Base-by-base conservation (phyloP, 768 basidiomycete species). In the Boletus pseudo-olivaceus region DNA sequence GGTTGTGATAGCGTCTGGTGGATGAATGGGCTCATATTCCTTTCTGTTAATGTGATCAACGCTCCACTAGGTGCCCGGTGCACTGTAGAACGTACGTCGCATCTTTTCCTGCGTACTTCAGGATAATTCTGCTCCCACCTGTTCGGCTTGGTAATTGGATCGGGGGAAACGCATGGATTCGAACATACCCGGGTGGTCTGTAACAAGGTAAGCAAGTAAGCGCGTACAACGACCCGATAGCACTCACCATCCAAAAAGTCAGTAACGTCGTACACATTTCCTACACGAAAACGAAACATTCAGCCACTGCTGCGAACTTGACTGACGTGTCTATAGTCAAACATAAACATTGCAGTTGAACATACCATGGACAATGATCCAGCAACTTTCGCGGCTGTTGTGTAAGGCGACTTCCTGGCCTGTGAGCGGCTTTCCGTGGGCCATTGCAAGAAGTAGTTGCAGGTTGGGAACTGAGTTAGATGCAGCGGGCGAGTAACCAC, bases 11-110 rank as follows among this genome's bases (percentile, higher is more conserved):
- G 80, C 89, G 67, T 85, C 85, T 38, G 82, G 92, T 3, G 94
- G 93, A 65, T 96, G 94, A 47, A 97, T 91, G 2, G 89, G 88
- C 26, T 92, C 92, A 59, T 93, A 93, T 71, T 88, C 90, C 57
- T 79, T 79, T 5, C 85, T 88, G 58, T 49, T 20, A 14, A 29
- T 40, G 23, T 47, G 10, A 47, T 67, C 10, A 62, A 27, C 11
- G 9, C 8, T 17, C 11, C 6, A 7, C 29, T 17, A 19, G 8
- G 4, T 6, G 10, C 12, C 2, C 12, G n/a, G 10, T 47, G 23
- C 23, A 35, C 12, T 15, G 23, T n/a, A 45, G 7, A 26, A 68
- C 88, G 37, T 69, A 90, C 84, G 88, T 96, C 32, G 91, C 91
- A 67, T 93, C 93, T 66, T 86, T 88, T 26, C 94, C 94, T 3